A percentile compares a stretch with the other conserved stretches of the same genome.
These are phyloP conservation scores for Massarina eburnea DNA, from an alignment of 2,329 filamentous ascomycete genomes.

Conservation along the genomic window DNA sequence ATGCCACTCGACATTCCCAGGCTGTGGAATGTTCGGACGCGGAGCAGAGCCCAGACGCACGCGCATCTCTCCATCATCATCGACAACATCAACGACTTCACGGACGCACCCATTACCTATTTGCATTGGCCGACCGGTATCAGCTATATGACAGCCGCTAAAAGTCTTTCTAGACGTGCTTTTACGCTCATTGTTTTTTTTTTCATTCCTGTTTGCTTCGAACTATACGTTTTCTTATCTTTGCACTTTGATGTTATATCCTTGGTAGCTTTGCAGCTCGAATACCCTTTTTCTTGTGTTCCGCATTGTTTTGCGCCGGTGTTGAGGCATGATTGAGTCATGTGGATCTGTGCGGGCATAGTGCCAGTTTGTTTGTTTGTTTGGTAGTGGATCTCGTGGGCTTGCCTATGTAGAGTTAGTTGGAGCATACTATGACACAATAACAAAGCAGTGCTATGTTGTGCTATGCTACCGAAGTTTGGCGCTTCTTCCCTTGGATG, in stretches of 20 bases:
- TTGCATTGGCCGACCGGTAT: neutral
- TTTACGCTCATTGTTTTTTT: neutral
- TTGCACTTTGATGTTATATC: neutral
- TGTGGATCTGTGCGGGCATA: neutral
- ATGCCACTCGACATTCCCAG: no score
- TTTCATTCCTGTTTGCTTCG: neutral
- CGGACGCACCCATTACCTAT: slow-evolving; percentile 5
- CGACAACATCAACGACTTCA: slow-evolving; percentile 12
- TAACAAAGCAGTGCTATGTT: no score
- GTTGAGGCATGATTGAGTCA: slow-evolving; percentile 1
- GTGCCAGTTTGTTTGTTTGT: neutral
- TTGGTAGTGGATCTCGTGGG: neutral
- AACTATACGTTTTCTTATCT: neutral
- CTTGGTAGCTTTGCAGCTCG: slow-evolving; percentile 1
- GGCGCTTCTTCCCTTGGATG: no score
- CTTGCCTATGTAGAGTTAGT: no score
- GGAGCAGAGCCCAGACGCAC: no score
- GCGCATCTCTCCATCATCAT: neutral
- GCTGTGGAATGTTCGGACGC: no score
- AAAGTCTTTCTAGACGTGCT: neutral
- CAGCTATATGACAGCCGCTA: neutral
- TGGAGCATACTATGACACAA: no score
- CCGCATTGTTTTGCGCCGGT: neutral
- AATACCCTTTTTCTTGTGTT: slow-evolving; percentile 13
- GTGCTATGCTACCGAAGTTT: no score